A percentile compares a stretch with the other conserved stretches of the same genome.
Conservation (phyloP, 208 protist species). For the Trypanosoma brucei region DNA sequence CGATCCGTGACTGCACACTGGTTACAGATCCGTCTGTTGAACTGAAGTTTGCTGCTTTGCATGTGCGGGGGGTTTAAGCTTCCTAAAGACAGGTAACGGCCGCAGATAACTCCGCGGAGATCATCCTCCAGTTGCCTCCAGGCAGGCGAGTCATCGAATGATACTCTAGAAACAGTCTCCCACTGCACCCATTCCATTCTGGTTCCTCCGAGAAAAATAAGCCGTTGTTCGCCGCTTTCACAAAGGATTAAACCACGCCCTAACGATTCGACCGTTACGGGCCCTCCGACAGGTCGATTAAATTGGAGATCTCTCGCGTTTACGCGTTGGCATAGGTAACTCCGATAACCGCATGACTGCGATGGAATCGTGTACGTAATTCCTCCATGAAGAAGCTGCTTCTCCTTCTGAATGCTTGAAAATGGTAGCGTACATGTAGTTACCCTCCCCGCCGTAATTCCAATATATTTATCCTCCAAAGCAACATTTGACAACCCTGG, state of each 20-base stretch:
- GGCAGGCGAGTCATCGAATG: constrained; percentile 14
- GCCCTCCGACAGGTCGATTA: constrained; percentile 5
- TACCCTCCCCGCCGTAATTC: constrained; percentile 85
- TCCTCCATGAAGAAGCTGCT: constrained; percentile 68
- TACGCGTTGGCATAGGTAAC: neutral
- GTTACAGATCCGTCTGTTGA: neutral
- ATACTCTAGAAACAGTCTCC: neutral
- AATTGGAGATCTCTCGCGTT: neutral
- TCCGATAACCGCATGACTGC: constrained; percentile 39
- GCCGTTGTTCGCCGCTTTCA: constrained; percentile 9
- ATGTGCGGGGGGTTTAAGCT: neutral
- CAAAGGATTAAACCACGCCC: constrained; percentile 10
- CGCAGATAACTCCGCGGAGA: constrained; percentile 13
- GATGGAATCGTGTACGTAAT: constrained; percentile 77
- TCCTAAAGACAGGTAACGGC: neutral
- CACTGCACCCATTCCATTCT: constrained; percentile 14
- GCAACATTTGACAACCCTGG: constrained; percentile 63
- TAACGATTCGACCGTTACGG: constrained; percentile 7
- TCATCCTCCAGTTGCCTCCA: neutral
- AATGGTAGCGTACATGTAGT: constrained; percentile 72
- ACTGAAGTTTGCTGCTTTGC: neutral
- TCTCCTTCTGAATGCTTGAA: constrained; percentile 65
- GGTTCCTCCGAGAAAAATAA: constrained; percentile 13
- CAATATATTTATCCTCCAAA: constrained; percentile 81
- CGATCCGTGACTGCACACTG: neutral